phyloP scores from a whole-genome alignment of 768 basidiomycete genomes.

The Boletus edulis region DNA sequence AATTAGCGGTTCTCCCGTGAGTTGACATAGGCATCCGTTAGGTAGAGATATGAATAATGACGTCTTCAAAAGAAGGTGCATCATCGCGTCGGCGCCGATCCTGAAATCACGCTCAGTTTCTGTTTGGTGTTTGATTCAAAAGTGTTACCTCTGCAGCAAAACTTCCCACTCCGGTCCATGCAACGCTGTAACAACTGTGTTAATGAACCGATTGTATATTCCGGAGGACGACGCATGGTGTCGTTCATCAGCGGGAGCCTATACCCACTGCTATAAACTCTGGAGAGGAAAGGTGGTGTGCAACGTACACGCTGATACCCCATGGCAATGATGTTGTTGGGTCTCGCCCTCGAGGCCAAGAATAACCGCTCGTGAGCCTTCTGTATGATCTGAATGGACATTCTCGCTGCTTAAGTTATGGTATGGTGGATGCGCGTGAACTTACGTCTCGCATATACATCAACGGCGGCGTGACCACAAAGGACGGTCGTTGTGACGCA shows the following conservation, averaged over 20 bases:
- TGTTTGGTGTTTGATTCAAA: not conserved
- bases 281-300: not conserved
- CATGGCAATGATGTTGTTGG: constrained; percentile 58
- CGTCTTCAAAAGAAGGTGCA: constrained; percentile 73
- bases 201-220: constrained; percentile 62
- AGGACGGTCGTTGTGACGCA: constrained; percentile 18
- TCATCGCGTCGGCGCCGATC: constrained; percentile 72
- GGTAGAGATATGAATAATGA: constrained; percentile 75
- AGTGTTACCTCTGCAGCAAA: constrained; percentile 56
- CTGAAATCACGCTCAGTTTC: constrained; percentile 37
- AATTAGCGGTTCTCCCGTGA: constrained; percentile 71
- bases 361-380: constrained; percentile 58
- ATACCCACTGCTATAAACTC: not conserved
- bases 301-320: constrained; percentile 60
- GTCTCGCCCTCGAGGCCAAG: constrained; percentile 31
- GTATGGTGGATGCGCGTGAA: not conserved
- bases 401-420: not conserved
- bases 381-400: constrained; percentile 51
- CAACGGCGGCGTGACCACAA: constrained; percentile 38
- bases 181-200: constrained; percentile 71
- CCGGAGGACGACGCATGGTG: constrained; percentile 38
- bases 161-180: constrained; percentile 64
- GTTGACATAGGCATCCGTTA: constrained; percentile 82
- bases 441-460: constrained; percentile 56
- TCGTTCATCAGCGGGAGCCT: constrained; percentile 36